Percentiles rank a stretch among this genome's conserved stretches.
Conservation (phyloP, 1,139 yeast genomes). For the Yamadazyma triangularis region DNA sequence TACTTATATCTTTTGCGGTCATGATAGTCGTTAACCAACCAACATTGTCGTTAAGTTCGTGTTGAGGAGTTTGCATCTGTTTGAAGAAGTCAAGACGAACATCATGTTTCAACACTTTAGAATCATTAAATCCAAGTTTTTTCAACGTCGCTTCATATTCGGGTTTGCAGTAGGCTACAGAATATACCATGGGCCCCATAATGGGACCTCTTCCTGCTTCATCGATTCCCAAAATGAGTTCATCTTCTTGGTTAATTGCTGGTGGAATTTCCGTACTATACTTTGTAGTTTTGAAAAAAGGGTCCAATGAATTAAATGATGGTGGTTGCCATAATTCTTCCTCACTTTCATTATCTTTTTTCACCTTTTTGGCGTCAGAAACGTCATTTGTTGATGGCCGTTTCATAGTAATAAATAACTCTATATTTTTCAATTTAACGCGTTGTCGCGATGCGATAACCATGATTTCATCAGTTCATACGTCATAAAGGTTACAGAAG, state of each 20-base stretch:
- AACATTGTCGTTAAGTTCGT: slow-evolving; percentile 50
- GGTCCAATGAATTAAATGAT: no score
- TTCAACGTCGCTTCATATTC: slow-evolving; percentile 49
- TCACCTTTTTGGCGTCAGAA: not conserved
- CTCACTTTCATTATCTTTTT: slow-evolving; percentile 1
- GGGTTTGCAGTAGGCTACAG: slow-evolving; percentile 70
- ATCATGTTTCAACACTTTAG: slow-evolving; percentile 77
- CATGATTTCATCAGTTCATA: slow-evolving; percentile 46
- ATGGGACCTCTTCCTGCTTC: slow-evolving; percentile 99
- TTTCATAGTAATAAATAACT: no score
- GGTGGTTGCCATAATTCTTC: no score
- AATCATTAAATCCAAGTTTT: slow-evolving; percentile 83
- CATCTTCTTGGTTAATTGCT: slow-evolving; percentile 15
- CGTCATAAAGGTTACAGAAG: slow-evolving; percentile 64
- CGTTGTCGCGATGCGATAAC: slow-evolving; percentile 4
- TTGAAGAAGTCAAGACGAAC: slow-evolving; percentile 60
- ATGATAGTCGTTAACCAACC: slow-evolving; percentile 89
- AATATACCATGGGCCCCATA: slow-evolving; percentile 95
- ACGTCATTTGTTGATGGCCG: no score
- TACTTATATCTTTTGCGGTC: slow-evolving; percentile 82
- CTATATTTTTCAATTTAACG: no score
- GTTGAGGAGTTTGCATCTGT: slow-evolving; percentile 45
- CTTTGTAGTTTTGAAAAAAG: slow-evolving; percentile 29
- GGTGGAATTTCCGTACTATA: slow-evolving; percentile 31
- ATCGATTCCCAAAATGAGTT: slow-evolving; percentile 77